Conservation (phyloP, 73 alveolate species). For the Tetrahymena malaccensis region DNA sequence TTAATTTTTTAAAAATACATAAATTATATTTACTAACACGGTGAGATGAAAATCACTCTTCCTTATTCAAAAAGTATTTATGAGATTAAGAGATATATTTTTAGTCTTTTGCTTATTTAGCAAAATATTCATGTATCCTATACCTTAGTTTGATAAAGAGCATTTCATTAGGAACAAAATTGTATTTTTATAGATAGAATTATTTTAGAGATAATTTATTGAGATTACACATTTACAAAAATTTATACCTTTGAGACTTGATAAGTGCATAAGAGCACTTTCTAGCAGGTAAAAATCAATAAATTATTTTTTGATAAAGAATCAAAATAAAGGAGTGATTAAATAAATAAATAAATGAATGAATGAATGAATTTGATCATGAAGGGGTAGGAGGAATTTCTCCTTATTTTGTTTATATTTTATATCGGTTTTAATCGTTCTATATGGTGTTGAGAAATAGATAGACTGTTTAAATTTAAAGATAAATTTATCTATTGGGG, state of each 20-base stretch:
- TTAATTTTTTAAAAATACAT: background rate
- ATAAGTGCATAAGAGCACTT: background rate
- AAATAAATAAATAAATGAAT: too few relatives aligned
- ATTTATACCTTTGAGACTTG: background rate
- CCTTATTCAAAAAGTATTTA: too few relatives aligned
- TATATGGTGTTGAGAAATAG: background rate
- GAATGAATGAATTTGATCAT: too few relatives aligned
- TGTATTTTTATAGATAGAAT: background rate
- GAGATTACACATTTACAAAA: background rate
- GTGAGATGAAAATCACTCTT: background rate
- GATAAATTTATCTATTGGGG: background rate
- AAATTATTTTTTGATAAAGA: too few relatives aligned
- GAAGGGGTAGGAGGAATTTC: background rate
- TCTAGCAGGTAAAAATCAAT: background rate
- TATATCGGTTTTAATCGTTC: background rate
- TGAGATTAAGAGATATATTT: too few relatives aligned
- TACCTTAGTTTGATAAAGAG: background rate
- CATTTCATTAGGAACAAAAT: too few relatives aligned
- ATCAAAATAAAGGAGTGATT: background rate
- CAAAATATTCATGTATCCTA: background rate
- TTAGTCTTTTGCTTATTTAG: background rate
- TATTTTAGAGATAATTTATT: background rate
- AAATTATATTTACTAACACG: too few relatives aligned
- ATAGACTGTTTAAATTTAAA: background rate
- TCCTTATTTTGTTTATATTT: background rate